Conservation (phyloP, 2,329 filamentous ascomycete genomes). For the Fusarium nodosum region DNA sequence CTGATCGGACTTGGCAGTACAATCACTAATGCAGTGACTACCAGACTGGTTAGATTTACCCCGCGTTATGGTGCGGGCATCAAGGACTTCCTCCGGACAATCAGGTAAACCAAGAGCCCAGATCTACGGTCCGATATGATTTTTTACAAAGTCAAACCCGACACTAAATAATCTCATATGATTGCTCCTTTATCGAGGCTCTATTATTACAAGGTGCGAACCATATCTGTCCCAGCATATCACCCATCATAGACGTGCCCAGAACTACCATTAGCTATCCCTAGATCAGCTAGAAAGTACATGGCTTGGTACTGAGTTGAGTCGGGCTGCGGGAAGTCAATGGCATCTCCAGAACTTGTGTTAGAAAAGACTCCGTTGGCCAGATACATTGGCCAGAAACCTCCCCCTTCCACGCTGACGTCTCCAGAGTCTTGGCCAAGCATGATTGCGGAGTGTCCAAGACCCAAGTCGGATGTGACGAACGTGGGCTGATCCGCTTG, state of each 20-base stretch:
- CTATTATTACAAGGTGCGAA: too few species aligned
- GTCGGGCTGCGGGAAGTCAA: slow-evolving; percentile 33
- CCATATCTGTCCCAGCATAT: neutral
- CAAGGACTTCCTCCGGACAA: neutral
- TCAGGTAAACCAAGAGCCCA: fast-evolving
- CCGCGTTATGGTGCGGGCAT: neutral
- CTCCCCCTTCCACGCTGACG: neutral
- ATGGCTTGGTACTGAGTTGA: slow-evolving; percentile 27
- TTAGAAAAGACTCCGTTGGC: slow-evolving; percentile 16
- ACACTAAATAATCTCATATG: neutral
- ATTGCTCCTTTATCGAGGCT: neutral
- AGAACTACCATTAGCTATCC: neutral
- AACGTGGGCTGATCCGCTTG: neutral
- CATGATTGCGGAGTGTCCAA: fast-evolving
- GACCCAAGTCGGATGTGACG: neutral
- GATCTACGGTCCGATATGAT: neutral
- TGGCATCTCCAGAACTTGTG: neutral
- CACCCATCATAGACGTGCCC: neutral
- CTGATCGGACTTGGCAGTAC: neutral
- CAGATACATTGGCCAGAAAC: slow-evolving; percentile 18
- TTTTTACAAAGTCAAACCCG: fast-evolving
- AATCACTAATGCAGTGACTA: neutral
- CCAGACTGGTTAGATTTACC: neutral
- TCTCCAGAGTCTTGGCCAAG: neutral
- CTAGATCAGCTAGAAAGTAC: slow-evolving; percentile 27